Base-by-base conservation (phyloP, 768 basidiomycete genomes). In the Hypholoma fasciculare region DNA sequence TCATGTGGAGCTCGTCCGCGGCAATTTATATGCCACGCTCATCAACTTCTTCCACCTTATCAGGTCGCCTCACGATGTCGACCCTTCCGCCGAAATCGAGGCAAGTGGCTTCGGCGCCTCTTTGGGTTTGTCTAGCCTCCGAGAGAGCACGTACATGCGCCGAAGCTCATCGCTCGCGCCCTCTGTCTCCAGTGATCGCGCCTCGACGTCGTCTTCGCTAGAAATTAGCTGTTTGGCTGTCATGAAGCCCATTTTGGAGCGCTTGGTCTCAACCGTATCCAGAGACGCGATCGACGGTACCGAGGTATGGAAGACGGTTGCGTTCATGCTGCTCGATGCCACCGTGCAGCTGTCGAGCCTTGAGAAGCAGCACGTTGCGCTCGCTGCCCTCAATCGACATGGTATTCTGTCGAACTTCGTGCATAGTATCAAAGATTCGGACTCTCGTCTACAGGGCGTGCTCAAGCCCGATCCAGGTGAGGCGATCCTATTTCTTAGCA, bases 251-350 rank as follows among this genome's bases (percentile, higher is more conserved):
- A 78, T 78, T 37, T 79, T 89, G 64, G 96, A 96, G 54, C 81
- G 89, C 5, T 73, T 98, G 17, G 78, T 94, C 0, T 74, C 84
- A 0, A 79, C 85, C 38, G 78, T 96, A 39, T 85, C 92, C 19
- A 81, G 93, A n/a, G 96, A 98, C 67, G 95, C 94, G 1, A 90
- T 93, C 54, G 95, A 97, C 62, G 96, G 95, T 7, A 87, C 92
- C 16, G 95, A 98, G 71, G 92, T 98, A 2, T 98, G 96, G 96
- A 93, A 93, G 74, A 96, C 95, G 2, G 86, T 98, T 14, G 92
- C 96, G 8, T 98, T 95, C 69, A 90, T 95, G 79, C 77, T 94
- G 2, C 78, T 98, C 43, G 93, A 96, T 64, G 87, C 90, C 0
- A 78, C 96, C 7, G 81, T 90, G 16, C 83, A 89, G 44, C 75